Evolutionary conservation across 2,329 filamentous ascomycete genomes (phyloP), one percentile per base, ranked within the genome.

Genomic region (Stagonosporopsis vannaccii): DNA sequence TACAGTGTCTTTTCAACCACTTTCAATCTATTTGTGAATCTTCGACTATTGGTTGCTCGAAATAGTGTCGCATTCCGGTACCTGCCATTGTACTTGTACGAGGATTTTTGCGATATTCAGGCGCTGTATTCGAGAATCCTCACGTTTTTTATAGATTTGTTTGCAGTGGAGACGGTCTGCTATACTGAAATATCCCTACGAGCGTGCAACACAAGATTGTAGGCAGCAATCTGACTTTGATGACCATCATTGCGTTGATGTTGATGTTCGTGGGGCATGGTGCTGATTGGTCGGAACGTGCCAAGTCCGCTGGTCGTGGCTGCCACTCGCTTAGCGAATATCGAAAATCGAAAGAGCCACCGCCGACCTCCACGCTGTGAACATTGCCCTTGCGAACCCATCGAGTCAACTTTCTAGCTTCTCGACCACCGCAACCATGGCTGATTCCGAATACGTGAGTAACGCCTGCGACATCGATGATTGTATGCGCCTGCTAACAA

Each of bases 391-490:
- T 63, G 63, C 68, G 66, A 70, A 65, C 60, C 62, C 63, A 69
- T 70, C 73, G 70, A 75, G 70, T 70, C 69, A 71, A 68, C 68
- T 69, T 68, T 73, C 74, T 76, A 77, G 76, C 73, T 67, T 79
- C 74, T 76, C 73, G 73, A 76, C 60, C 72, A 77, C 79, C 80
- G 82, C 83, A 85, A 90, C 79, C 84, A 94, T 94, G 91, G 91
- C 91, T 88, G 91, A 94, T 86, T 78, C 82, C 75, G 89, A 92
- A 84, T 95, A 95, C 85, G 90, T 93, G 85, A 82, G 90, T 90
- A 73, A 65, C 66, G 68, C 68, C 43, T 62, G 17, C 26, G 46
- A 20, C 47, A 15, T 11, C 9, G 19, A 20, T 11, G 23, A 32
- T 6, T 20, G 36, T 23, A 46, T 75, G 53, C 54, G 43, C 49